Base-by-base conservation (phyloP, 768 basidiomycete genomes). In the Pisolithus sp. region DNA sequence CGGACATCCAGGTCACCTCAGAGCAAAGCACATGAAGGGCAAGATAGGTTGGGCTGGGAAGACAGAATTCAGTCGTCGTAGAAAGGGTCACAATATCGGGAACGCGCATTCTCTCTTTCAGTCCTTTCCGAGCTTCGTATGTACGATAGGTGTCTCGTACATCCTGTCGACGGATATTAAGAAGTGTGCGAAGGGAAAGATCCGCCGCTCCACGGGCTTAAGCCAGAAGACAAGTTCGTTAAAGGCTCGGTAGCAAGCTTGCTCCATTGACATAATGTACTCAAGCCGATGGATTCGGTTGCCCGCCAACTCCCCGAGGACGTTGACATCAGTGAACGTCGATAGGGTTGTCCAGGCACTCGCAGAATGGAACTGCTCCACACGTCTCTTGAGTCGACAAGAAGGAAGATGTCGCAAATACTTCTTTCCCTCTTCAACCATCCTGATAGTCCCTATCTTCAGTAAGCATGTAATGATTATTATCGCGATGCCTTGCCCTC, bases 301-400 rank as follows among this genome's bases (percentile, higher is more conserved):
- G 15, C 62, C 69, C 38, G 62, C 56, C 42, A 70, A 53, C 45
- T 67, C 64, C 20, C 55, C 46, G 18, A 51, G 28, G 17, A 59
- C 15, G 34, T 36, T 23, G n/a, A 48, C 28, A 24, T 36, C 17
- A 21, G 58, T 49, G 50, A 62, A 57, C 17, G n/a, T 40, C 39
- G 39, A 40, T 18, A 40, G 10, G n/a, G 18, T 6, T 10, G 39
- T 10, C 39, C 52, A 57, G 4, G 58, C 51, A 21, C 52, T n/a
- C 17, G 53, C 49, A 26, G 59, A 49, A 49, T 21, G 46, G 23
- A 39, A 23, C 9, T 20, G 21, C 30, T 52, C n/a, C 38, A 15
- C 18, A 28, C 13, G 23, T 47, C 7, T 1, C 12, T n/a, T 48
- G 45, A 10, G 45, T 24, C 7, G 24, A 18, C 38, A 20, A 24